Evolutionary conservation across 1,139 yeast species (phyloP), one percentile per base, ranked within the genome.

Genomic region (Cylindricascospora bacillispora): DNA sequence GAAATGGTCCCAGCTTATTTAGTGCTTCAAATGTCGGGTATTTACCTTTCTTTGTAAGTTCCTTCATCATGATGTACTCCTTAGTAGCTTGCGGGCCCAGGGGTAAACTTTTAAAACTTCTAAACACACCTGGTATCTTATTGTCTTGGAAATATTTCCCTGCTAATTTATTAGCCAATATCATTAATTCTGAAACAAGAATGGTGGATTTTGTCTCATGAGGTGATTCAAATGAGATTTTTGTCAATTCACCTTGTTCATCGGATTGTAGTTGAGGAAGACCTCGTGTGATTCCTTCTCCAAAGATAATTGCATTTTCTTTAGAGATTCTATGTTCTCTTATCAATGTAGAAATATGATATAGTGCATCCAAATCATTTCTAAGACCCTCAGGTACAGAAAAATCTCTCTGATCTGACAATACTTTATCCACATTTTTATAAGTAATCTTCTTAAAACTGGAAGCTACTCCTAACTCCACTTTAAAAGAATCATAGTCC

Each of bases 141-240:
- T 67, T 54, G 12, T 55, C 43, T 5, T 40, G 25, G 10, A 79
- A 70, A 43, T 61, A 70, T 2, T 50, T 40, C 0, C 86, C 86
- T 1, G 75, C 66, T 2, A 75, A 55, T 18, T 66, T 60, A 49
- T 85, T 85, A 2, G 92, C 82, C 27, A 70, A 57, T 19, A 86
- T 67, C 97, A 86, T 86, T 33, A 79, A 55, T 49, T 85, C 93
- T 0, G 89, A 68, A 3, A 86, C 95, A 18, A 86, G 55, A 3
- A 59, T 43, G 26, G 66, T 70, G 0, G 85, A 72, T 28, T 56
- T 51, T 0, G 57, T 47, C 9, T 43, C 45, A 13, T 17, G 27
- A 23, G 47, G 47, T 9, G 46, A 44, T n/a, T 38, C 39, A 30
- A 57, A 40, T 9, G 38, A 13, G 24, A 50, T 40, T 15, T 31